phyloP scores from a whole-genome alignment of 2,329 filamentous ascomycete genomes.

The Exophiala calicioides region DNA sequence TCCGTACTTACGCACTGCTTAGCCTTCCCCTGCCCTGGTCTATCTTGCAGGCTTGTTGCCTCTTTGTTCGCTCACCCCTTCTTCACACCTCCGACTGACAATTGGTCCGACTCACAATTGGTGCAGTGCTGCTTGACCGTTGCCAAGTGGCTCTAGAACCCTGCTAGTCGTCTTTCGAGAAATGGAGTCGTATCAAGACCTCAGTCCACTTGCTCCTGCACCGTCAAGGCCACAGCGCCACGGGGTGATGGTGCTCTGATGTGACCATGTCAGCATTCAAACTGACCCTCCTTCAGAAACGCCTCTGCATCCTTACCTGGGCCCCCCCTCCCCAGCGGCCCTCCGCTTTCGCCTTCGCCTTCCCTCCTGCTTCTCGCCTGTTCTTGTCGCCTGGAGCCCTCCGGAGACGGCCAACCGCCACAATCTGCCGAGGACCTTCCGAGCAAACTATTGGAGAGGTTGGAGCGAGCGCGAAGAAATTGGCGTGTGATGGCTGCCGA shows the following conservation, averaged over 20 bases:
- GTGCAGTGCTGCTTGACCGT: slow-evolving; percentile 24
- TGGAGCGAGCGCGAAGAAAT: slow-evolving; percentile 14
- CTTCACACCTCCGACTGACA: too few relatives aligned
- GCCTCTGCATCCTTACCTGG: slow-evolving; percentile 4
- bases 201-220: slow-evolving; percentile 8
- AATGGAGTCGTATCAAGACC: slow-evolving; percentile 24
- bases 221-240: slow-evolving; percentile 6
- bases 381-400: slow-evolving; percentile 12
- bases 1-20: too few relatives aligned
- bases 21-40: too few relatives aligned
- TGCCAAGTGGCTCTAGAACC: slow-evolving; percentile 30
- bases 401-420: slow-evolving; percentile 4
- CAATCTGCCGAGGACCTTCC: slow-evolving; percentile 5
- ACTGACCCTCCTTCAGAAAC: slow-evolving; percentile 5
- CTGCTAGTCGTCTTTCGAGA: slow-evolving; percentile 28
- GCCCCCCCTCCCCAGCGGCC: background rate
- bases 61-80: too few relatives aligned
- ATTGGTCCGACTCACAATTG: too few relatives aligned
- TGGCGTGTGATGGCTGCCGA: slow-evolving; percentile 20
- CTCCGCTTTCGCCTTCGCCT: background rate
- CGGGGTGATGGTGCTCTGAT: slow-evolving; percentile 12
- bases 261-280: slow-evolving; percentile 28
- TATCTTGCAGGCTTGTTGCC: too few relatives aligned
- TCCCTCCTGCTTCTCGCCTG: slow-evolving; percentile 1
- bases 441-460: slow-evolving; percentile 17